phyloP scores from a whole-genome alignment of 177 flowering plant species.

The Vitis hybrid region DNA sequence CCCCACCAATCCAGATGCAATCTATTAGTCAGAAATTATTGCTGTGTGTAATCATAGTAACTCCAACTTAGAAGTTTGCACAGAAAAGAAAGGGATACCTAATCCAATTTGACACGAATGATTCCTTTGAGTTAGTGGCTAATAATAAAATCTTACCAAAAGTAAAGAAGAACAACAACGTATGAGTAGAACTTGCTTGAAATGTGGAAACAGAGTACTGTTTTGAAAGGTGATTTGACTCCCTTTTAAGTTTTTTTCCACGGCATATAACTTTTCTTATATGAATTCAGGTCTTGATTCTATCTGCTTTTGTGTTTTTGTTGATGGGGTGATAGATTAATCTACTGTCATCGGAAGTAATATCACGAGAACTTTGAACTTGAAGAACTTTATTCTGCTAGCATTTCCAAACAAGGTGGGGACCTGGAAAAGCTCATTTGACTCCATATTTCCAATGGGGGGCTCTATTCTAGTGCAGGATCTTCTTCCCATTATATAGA shows the following conservation, averaged over 20 bases:
- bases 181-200: conserved; percentile 16
- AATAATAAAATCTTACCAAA: neutral
- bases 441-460: neutral
- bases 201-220: conserved; percentile 17
- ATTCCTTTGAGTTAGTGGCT: neutral
- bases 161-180: neutral
- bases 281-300: conserved; percentile 12
- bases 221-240: conserved; percentile 19
- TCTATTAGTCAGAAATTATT: neutral
- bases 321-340: conserved; percentile 9
- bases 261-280: neutral
- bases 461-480: neutral
- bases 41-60: neutral
- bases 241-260: neutral
- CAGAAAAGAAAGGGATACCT: conserved; percentile 3
- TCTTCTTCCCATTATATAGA: conserved; percentile 4
- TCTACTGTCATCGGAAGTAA: conserved; percentile 4
- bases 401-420: conserved; percentile 9
- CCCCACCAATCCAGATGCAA: too few species aligned
- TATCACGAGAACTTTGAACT: neutral
- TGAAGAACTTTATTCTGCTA: conserved; percentile 5
- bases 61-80: neutral
- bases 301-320: conserved; percentile 10
- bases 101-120: neutral
- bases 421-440: conserved; percentile 6